A percentile compares a stretch with the other conserved stretches of the same genome.
phyloP scores from a whole-genome alignment of 164 flowering plant genomes.

The Paratinospora sagittata region DNA sequence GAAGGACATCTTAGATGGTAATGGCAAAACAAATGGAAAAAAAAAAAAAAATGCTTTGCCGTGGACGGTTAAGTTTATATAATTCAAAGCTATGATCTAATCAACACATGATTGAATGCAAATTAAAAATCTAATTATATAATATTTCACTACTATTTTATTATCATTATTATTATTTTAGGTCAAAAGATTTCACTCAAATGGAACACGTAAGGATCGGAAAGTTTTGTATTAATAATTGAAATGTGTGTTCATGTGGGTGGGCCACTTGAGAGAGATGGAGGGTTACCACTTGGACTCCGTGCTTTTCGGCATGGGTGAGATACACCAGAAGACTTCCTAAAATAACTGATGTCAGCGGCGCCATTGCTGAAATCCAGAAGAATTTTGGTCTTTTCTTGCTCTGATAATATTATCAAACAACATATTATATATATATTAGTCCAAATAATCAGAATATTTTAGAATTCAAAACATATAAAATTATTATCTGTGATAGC shows the following conservation, averaged over 20 bases:
- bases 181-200: too few relatives aligned
- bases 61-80: too few relatives aligned
- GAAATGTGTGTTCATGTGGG: neutral
- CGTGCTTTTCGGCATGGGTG: slow-evolving; percentile 74
- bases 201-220: too few relatives aligned
- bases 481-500: neutral
- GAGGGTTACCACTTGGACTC: slow-evolving; percentile 70
- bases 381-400: slow-evolving; percentile 53
- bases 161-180: too few relatives aligned
- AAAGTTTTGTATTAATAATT: neutral
- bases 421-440: neutral
- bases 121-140: too few relatives aligned
- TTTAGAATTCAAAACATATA: neutral
- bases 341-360: slow-evolving; percentile 58
- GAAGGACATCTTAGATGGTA: too few relatives aligned
- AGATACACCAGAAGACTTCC: slow-evolving; percentile 72
- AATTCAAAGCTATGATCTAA: too few relatives aligned
- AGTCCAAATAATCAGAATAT: neutral
- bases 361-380: slow-evolving; percentile 80
- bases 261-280: neutral
- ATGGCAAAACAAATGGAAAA: too few relatives aligned
- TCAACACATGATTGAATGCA: too few relatives aligned
- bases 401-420: slow-evolving; percentile 35
- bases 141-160: too few relatives aligned
- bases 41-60: too few relatives aligned